Evolutionary conservation across 177 flowering plant species (phyloP).

Genomic region (Vitis hybrid): DNA sequence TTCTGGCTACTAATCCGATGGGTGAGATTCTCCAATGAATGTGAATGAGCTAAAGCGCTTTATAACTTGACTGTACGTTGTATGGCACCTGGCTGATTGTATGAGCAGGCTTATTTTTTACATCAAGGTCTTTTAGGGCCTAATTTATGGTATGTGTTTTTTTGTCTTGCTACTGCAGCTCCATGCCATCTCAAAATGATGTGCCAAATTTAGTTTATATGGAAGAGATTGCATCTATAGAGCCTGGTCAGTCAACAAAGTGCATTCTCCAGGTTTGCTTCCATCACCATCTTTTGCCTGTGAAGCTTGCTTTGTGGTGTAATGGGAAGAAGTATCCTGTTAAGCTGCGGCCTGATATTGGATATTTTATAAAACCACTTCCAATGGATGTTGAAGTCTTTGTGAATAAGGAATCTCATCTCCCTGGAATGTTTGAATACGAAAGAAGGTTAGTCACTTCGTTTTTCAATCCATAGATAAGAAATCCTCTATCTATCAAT

Average conservation of each 20-base stretch:
- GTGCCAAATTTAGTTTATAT: slow-evolving; percentile 55
- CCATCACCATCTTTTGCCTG: slow-evolving; percentile 86
- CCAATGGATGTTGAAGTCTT: slow-evolving; percentile 57
- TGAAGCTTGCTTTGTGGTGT: slow-evolving; percentile 63
- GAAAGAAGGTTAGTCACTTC: slow-evolving; percentile 56
- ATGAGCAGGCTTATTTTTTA: background rate
- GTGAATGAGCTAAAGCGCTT: too few species aligned
- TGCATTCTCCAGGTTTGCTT: slow-evolving; percentile 64
- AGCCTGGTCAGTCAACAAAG: slow-evolving; percentile 56
- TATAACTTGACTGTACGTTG: background rate
- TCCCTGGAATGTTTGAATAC: slow-evolving; percentile 90
- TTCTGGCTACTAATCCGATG: background rate
- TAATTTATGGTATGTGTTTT: background rate
- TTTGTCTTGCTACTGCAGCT: slow-evolving; percentile 43
- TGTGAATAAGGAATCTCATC: slow-evolving; percentile 60
- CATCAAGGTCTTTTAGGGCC: background rate
- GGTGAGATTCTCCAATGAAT: background rate
- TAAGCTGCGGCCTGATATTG: slow-evolving; percentile 91
- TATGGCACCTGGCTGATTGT: background rate
- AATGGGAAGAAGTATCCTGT: slow-evolving; percentile 57
- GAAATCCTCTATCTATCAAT: too few species aligned
- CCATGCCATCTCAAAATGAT: slow-evolving; percentile 28
- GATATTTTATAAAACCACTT: slow-evolving; percentile 87
- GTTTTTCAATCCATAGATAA: background rate
- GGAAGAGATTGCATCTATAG: slow-evolving; percentile 67